Evolutionary conservation across 2,329 filamentous ascomycete genomes (phyloP).

Genomic region (Saccharata proteae): DNA sequence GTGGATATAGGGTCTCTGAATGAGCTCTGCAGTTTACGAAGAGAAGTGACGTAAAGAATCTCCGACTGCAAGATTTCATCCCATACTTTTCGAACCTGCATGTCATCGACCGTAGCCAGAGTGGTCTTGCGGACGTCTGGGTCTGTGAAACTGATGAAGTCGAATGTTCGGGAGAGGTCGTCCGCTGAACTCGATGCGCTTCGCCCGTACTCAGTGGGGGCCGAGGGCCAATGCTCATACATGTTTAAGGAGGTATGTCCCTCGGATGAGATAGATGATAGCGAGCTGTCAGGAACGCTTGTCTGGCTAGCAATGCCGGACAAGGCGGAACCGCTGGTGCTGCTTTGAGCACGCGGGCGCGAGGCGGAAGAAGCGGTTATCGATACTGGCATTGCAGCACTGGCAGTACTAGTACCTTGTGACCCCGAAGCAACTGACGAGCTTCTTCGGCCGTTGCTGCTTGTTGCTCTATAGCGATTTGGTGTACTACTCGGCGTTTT

Average conservation of each 20-base stretch:
- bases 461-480: too few species aligned
- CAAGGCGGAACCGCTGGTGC: not conserved
- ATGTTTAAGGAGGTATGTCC: not conserved
- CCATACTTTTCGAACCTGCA: not conserved
- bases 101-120: not conserved
- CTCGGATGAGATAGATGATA: not conserved
- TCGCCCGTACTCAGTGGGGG: not conserved
- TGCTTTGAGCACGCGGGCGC: too few species aligned
- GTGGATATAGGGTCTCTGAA: conserved; percentile 17
- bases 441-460: too few species aligned
- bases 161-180: not conserved
- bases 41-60: not conserved
- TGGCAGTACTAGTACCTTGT: too few species aligned
- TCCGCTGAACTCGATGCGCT: not conserved
- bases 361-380: too few species aligned
- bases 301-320: not conserved
- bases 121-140: not conserved
- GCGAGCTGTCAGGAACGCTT: not conserved
- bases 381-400: too few species aligned
- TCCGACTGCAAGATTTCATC: not conserved
- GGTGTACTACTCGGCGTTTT: too few species aligned
- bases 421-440: too few species aligned
- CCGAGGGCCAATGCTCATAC: too few species aligned
- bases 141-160: not conserved
- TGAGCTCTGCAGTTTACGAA: conserved; percentile 13